Percentiles rank a stretch among this genome's conserved stretches.
These are phyloP conservation scores for Fusarium dlaminii DNA, from an alignment of 2,329 filamentous ascomycete species.

Conservation along the genomic window DNA sequence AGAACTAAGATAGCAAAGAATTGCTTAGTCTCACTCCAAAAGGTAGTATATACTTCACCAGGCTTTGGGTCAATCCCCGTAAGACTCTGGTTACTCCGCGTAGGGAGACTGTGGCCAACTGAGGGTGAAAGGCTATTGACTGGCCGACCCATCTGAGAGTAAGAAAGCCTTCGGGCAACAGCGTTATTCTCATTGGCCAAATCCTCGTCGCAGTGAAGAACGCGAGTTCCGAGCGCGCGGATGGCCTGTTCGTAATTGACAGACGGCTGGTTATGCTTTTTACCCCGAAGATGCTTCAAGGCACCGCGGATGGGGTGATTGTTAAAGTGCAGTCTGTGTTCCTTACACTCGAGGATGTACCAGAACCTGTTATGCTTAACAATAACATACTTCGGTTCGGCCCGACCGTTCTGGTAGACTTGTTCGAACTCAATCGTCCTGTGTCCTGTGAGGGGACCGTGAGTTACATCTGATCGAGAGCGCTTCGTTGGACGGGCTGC, in stretches of 20 bases:
- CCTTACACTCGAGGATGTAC: conserved; percentile 20
- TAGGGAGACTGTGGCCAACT: not conserved
- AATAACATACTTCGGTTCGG: conserved; percentile 2
- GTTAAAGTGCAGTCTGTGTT: not conserved
- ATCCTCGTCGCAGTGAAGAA: too few species aligned
- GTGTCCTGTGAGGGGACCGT: not conserved
- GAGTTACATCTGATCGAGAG: not conserved
- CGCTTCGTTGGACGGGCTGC: not conserved
- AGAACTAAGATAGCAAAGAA: not conserved
- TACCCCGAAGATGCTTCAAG: not conserved
- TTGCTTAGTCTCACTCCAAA: not conserved
- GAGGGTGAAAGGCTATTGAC: not conserved
- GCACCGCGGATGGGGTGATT: not conserved
- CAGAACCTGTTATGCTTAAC: not conserved
- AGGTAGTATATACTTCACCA: not conserved
- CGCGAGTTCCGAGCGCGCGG: not conserved
- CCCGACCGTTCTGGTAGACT: conserved; percentile 19
- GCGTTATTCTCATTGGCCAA: conserved; percentile 10
- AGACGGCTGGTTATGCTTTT: rapidly evolving
- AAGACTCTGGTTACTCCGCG: not conserved
- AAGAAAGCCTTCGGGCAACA: not conserved
- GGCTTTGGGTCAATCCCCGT: not conserved
- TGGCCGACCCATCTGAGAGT: not conserved
- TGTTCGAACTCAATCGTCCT: conserved; percentile 2
- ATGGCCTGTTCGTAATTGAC: not conserved